phyloP scores from a whole-genome alignment of 306 rosid genomes.

The Dicorynia guianensis region DNA sequence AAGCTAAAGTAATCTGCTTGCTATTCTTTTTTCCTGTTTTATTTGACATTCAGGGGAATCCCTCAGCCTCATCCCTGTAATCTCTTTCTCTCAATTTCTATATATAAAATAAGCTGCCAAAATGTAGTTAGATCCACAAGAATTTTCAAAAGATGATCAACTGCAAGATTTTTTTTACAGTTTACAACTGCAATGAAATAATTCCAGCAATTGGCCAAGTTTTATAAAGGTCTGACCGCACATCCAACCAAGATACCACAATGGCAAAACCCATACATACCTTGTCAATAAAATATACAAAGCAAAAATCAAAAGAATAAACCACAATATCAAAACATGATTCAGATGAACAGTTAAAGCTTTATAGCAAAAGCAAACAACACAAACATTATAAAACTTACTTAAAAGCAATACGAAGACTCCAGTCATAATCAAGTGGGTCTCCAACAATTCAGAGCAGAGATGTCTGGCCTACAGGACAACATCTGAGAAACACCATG shows the following conservation, averaged over 20 bases:
- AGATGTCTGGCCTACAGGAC: conserved; percentile 79
- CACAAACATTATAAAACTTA: conserved; percentile 25
- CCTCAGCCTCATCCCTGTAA: too few species aligned
- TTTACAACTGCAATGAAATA: background rate
- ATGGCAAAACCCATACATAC: background rate
- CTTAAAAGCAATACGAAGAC: conserved; percentile 35
- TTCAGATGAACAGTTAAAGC: background rate
- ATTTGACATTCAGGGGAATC: too few species aligned
- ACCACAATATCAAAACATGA: background rate
- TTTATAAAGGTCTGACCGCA: background rate
- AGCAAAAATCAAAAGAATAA: background rate
- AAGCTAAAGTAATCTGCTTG: background rate
- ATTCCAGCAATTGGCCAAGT: conserved; percentile 10
- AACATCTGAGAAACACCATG: conserved; percentile 78
- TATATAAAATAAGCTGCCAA: too few species aligned
- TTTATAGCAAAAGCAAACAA: background rate
- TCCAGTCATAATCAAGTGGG: conserved; percentile 65
- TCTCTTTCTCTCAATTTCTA: too few species aligned
- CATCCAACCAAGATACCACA: background rate
- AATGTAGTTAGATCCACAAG: too few species aligned
- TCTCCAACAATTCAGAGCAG: conserved; percentile 89
- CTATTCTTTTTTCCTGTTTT: too few species aligned
- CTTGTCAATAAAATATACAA: background rate
- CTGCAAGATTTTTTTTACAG: background rate
- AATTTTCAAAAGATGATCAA: background rate